Percentiles rank a stretch among this genome's conserved stretches.
Evolutionary conservation across 495 filamentous ascomycete species (phyloP).

Genomic region (Echria macrotheca): DNA sequence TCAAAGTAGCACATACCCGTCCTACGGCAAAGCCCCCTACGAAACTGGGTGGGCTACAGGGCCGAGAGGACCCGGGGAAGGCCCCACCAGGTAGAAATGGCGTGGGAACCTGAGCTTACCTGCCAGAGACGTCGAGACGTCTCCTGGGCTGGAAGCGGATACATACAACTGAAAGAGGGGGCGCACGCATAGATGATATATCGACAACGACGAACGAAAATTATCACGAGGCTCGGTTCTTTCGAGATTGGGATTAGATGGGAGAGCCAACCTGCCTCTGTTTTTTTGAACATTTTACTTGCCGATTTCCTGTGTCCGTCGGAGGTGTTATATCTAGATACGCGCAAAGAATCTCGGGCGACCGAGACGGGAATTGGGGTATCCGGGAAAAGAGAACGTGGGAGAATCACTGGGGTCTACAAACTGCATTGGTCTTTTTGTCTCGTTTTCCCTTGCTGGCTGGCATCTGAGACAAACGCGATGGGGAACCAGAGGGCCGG

Average conservation of each 20-base stretch:
- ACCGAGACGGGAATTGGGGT: constrained; percentile 22
- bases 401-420: not conserved
- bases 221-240: not conserved
- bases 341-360: constrained; percentile 30
- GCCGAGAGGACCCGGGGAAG: constrained; percentile 26
- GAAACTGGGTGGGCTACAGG: constrained; percentile 45
- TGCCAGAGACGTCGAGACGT: no score
- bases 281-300: constrained; percentile 16
- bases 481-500: no score
- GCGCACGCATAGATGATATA: no score
- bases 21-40: constrained; percentile 29
- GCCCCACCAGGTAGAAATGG: constrained; percentile 15
- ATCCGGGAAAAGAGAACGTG: constrained; percentile 6
- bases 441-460: not conserved
- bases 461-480: not conserved
- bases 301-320: not conserved
- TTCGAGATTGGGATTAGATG: not conserved
- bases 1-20: constrained; percentile 23
- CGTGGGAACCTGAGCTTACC: constrained; percentile 3
- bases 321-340: constrained; percentile 12
- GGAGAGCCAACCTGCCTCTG: not conserved
- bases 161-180: no score
- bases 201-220: no score
- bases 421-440: not conserved
- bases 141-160: no score